phyloP scores from a whole-genome alignment of 306 rosid genomes.

The Glycine tomentella region DNA sequence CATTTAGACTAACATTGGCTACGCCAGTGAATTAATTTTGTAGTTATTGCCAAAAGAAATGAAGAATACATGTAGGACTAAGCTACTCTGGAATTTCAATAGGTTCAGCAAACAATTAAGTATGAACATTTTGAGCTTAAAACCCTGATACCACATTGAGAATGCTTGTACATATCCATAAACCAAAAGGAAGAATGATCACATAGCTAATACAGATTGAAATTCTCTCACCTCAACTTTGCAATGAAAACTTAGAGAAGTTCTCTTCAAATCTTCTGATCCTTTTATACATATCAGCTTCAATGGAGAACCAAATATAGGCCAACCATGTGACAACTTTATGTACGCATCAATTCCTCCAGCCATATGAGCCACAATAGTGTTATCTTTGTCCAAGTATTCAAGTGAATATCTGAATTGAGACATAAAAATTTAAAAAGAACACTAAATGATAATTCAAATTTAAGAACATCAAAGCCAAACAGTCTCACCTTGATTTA shows the following conservation, averaged over 20 bases:
- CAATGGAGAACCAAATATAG: conserved; percentile 68
- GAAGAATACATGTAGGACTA: conserved; percentile 6
- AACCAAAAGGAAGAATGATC: conserved; percentile 30
- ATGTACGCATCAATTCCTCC: conserved; percentile 75
- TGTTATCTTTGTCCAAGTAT: conserved; percentile 73
- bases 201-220: conserved; percentile 23
- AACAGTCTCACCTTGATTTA: conserved; percentile 66
- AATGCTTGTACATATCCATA: conserved; percentile 26
- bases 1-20: conserved; percentile 13
- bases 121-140: conserved; percentile 10
- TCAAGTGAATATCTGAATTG: conserved; percentile 66
- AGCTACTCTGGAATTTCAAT: conserved; percentile 8
- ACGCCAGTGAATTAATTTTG: background rate
- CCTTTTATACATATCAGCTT: conserved; percentile 68
- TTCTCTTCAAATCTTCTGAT: conserved; percentile 61
- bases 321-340: conserved; percentile 81
- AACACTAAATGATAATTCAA: conserved; percentile 37
- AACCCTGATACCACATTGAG: conserved; percentile 11
- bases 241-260: conserved; percentile 64
- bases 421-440: conserved; percentile 27
- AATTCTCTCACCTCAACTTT: conserved; percentile 70
- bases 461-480: conserved; percentile 28
- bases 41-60: conserved; percentile 31
- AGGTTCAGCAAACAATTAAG: conserved; percentile 24
- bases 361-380: conserved; percentile 67